Conservation (phyloP, 1,284 basidiomycete species). For the Lentinula novae-zelandiae region DNA sequence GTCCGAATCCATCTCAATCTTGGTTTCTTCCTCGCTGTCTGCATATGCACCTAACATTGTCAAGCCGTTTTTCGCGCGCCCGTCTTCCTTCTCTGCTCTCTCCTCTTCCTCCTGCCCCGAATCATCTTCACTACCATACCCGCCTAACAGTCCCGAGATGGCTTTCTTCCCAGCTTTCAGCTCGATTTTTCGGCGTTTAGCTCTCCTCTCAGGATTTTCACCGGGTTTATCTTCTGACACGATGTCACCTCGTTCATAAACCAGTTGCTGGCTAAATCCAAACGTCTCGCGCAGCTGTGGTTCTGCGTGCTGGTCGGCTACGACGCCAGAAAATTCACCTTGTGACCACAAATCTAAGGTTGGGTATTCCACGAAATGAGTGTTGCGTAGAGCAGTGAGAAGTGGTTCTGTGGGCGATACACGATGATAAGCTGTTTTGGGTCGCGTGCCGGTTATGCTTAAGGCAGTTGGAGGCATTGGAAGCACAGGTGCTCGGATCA, state of each 20-base stretch:
- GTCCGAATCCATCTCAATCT: slow-evolving; percentile 24
- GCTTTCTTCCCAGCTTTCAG: slow-evolving; percentile 46
- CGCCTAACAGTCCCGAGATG: slow-evolving; percentile 56
- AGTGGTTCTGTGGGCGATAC: slow-evolving; percentile 52
- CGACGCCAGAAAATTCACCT: slow-evolving; percentile 49
- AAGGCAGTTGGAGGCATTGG: slow-evolving; percentile 13
- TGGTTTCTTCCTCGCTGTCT: slow-evolving; percentile 43
- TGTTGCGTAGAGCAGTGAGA: slow-evolving; percentile 46
- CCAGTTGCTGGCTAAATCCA: slow-evolving; percentile 20
- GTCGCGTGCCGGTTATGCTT: slow-evolving; percentile 29
- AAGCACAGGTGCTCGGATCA: slow-evolving; percentile 6
- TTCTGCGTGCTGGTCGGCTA: slow-evolving; percentile 38
- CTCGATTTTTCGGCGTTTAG: slow-evolving; percentile 45
- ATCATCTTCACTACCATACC: slow-evolving; percentile 61
- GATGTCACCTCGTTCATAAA: neutral
- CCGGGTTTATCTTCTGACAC: neutral
- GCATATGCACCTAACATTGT: slow-evolving; percentile 50
- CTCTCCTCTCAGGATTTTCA: slow-evolving; percentile 31
- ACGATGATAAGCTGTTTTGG: slow-evolving; percentile 43
- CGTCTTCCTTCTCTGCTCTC: slow-evolving; percentile 26
- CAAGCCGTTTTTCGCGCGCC: slow-evolving; percentile 29
- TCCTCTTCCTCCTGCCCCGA: slow-evolving; percentile 33
- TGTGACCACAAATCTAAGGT: slow-evolving; percentile 67
- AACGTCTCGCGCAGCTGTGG: slow-evolving; percentile 34
- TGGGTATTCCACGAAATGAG: slow-evolving; percentile 78